phyloP scores from a whole-genome alignment of 345 rosid species.

The Alliaria petiolata region DNA sequence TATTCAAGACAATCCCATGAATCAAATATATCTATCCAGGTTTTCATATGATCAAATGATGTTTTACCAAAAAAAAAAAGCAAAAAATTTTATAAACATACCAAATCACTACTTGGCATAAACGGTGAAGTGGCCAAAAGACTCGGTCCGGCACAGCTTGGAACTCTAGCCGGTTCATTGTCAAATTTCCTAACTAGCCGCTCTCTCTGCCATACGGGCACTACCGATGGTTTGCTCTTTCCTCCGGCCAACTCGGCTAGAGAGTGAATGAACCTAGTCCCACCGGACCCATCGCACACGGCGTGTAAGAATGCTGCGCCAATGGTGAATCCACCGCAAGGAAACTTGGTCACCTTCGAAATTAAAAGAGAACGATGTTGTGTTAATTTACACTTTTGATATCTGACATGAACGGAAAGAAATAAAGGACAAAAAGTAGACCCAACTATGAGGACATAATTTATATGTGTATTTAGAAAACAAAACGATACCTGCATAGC shows the following conservation, averaged over 20 bases:
- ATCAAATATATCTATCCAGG: background rate
- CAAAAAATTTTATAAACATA: background rate
- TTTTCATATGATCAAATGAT: background rate
- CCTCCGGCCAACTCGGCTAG: constrained; percentile 38
- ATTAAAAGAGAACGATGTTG: background rate
- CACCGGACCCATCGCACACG: constrained; percentile 42
- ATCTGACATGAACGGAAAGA: background rate
- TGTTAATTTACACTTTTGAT: background rate
- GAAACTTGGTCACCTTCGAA: constrained; percentile 44
- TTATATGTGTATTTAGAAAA: background rate
- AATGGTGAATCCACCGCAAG: constrained; percentile 50
- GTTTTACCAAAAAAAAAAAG: background rate
- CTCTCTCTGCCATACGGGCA: constrained; percentile 49
- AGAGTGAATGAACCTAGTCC: constrained; percentile 32
- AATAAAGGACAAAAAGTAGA: background rate
- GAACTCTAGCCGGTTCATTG: background rate
- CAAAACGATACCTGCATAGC: constrained; percentile 29
- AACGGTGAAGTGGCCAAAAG: constrained; percentile 31
- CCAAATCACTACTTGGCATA: constrained; percentile 1
- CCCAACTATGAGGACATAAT: background rate
- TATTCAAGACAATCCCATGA: too few relatives aligned
- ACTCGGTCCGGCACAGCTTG: background rate
- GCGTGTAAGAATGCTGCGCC: constrained; percentile 45
- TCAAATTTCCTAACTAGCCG: constrained; percentile 4
- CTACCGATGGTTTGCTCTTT: constrained; percentile 34